phyloP scores from a whole-genome alignment of 257 asterid genomes.

The Gentiana straminea region DNA sequence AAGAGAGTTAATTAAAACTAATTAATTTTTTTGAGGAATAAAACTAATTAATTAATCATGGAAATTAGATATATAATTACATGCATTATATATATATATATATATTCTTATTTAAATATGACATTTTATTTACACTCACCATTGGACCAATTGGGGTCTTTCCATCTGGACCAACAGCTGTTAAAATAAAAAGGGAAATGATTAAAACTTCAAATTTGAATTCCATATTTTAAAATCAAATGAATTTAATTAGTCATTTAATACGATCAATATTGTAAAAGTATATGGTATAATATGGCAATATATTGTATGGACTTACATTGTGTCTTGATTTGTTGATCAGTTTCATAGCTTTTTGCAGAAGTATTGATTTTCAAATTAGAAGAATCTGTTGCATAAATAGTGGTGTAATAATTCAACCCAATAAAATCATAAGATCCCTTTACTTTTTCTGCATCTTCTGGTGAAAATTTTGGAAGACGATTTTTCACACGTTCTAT shows the following conservation, averaged over 20 bases:
- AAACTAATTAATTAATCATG: too few relatives aligned
- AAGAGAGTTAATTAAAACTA: background rate
- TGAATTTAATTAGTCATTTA: constrained; percentile 1
- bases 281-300: background rate
- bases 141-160: constrained; percentile 10
- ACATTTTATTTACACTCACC: constrained; percentile 8
- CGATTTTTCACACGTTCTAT: constrained; percentile 8
- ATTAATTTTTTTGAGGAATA: background rate
- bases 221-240: background rate
- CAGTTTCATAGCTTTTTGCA: constrained; percentile 1
- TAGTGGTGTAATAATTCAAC: constrained; percentile 18
- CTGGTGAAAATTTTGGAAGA: constrained; percentile 16
- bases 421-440: constrained; percentile 22
- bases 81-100: background rate
- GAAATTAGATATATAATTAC: too few relatives aligned
- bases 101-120: background rate
- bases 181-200: background rate
- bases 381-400: constrained; percentile 3
- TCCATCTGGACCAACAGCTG: constrained; percentile 14
- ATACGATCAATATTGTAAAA: background rate
- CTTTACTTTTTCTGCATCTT: constrained; percentile 6
- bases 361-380: background rate
- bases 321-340: background rate
- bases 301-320: constrained; percentile 2
- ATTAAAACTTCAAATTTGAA: background rate